These are phyloP conservation scores for Mycena metata DNA, from an alignment of 768 basidiomycete species.

Conservation along the genomic window DNA sequence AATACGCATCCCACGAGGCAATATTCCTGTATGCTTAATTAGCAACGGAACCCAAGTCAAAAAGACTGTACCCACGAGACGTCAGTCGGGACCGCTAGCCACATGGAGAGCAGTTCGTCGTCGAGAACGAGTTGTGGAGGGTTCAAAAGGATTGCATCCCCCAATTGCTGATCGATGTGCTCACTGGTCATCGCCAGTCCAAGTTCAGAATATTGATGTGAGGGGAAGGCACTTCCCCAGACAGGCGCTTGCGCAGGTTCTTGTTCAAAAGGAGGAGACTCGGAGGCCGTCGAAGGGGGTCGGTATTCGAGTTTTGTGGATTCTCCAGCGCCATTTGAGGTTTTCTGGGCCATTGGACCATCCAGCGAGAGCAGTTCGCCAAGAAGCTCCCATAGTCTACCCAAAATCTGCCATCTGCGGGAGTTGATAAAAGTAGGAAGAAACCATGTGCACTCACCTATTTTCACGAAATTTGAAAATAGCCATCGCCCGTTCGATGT, in stretches of 20 bases:
- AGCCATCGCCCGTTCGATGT: neutral
- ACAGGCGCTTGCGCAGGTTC: too few species aligned
- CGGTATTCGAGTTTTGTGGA: too few species aligned
- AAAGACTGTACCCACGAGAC: neutral
- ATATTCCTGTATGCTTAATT: too few species aligned
- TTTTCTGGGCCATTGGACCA: too few species aligned
- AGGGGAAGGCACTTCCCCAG: neutral
- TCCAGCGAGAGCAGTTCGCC: too few species aligned
- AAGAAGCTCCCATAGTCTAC: too few species aligned
- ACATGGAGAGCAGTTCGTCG: conserved; percentile 31
- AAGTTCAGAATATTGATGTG: neutral
- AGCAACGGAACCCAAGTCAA: too few species aligned
- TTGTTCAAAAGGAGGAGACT: too few species aligned
- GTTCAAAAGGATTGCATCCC: conserved; percentile 4
- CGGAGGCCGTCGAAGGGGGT: neutral
- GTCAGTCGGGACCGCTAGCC: conserved; percentile 14
- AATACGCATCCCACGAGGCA: too few species aligned
- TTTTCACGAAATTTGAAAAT: conserved; percentile 7
- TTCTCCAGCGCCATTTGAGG: too few species aligned
- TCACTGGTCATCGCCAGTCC: conserved; percentile 1
- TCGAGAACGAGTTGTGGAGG: conserved; percentile 12
- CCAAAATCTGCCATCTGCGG: too few species aligned
- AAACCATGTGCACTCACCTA: neutral
- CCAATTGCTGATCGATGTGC: conserved; percentile 19
- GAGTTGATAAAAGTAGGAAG: too few species aligned